phyloP scores from a whole-genome alignment of 129 eudicot species.

The Pulicaria dysenterica region DNA sequence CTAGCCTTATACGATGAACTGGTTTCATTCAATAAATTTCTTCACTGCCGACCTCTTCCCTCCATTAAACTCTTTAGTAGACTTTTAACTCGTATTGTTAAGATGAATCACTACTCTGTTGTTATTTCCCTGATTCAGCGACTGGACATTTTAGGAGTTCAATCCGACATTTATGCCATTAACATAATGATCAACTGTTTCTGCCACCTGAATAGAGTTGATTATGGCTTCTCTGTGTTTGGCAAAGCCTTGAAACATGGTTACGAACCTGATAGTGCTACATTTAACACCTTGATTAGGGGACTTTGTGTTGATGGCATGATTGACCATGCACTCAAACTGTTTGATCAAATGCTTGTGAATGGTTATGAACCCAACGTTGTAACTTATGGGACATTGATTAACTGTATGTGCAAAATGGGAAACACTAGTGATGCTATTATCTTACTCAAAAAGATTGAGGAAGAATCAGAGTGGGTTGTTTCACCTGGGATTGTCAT shows the following conservation, averaged over 20 bases:
- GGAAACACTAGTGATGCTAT: conserved; percentile 27
- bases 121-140: conserved; percentile 31
- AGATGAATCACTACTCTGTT: conserved; percentile 28
- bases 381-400: conserved; percentile 32
- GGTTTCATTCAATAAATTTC: conserved; percentile 14
- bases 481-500: background rate
- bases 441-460: conserved; percentile 11
- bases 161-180: conserved; percentile 24
- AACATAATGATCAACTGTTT: conserved; percentile 33
- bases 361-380: background rate
- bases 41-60: conserved; percentile 14
- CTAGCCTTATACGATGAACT: conserved; percentile 30
- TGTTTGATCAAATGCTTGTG: conserved; percentile 33
- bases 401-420: conserved; percentile 34
- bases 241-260: conserved; percentile 30
- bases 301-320: conserved; percentile 29
- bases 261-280: conserved; percentile 24
- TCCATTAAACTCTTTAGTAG: conserved; percentile 29
- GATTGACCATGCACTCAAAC: conserved; percentile 20
- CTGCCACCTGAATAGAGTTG: conserved; percentile 22
- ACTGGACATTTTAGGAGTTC: conserved; percentile 6
- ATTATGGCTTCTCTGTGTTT: conserved; percentile 21
- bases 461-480: background rate
- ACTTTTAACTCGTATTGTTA: conserved; percentile 30
- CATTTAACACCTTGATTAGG: conserved; percentile 28